Evolutionary conservation across 306 rosid genomes (phyloP).

Genomic region (Cicer cuneatum): DNA sequence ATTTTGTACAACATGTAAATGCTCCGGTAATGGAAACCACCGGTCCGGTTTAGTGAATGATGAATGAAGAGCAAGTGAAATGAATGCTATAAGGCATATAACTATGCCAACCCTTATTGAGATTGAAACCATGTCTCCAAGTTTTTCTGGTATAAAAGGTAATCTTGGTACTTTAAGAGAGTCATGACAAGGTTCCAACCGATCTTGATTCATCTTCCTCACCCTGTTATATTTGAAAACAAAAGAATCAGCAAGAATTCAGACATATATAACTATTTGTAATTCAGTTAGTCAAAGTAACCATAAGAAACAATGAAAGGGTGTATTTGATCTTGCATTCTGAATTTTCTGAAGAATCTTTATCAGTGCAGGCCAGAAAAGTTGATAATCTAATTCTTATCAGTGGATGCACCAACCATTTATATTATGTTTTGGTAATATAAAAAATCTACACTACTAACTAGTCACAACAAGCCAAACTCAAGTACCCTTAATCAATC

Average conservation of each 20-base stretch:
- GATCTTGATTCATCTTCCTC: constrained; percentile 48
- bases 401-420: constrained; percentile 24
- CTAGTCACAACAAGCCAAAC: constrained; percentile 26
- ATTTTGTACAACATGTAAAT: constrained; percentile 6
- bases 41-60: constrained; percentile 53
- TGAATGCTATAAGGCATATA: constrained; percentile 63
- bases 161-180: constrained; percentile 48
- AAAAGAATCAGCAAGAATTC: constrained; percentile 36
- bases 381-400: neutral
- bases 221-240: constrained; percentile 43
- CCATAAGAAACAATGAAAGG: constrained; percentile 27
- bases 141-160: constrained; percentile 58
- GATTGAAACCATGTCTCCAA: constrained; percentile 38
- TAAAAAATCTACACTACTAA: constrained; percentile 23
- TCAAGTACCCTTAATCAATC: neutral
- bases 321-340: constrained; percentile 11
- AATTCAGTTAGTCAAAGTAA: constrained; percentile 22
- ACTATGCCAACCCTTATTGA: constrained; percentile 63
- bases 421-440: constrained; percentile 2
- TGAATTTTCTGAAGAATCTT: neutral
- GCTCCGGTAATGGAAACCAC: constrained; percentile 59
- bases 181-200: constrained; percentile 49
- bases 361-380: neutral
- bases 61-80: constrained; percentile 68
- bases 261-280: neutral